Conservation (phyloP, 768 basidiomycete species). For the Wakefieldia striispora region DNA sequence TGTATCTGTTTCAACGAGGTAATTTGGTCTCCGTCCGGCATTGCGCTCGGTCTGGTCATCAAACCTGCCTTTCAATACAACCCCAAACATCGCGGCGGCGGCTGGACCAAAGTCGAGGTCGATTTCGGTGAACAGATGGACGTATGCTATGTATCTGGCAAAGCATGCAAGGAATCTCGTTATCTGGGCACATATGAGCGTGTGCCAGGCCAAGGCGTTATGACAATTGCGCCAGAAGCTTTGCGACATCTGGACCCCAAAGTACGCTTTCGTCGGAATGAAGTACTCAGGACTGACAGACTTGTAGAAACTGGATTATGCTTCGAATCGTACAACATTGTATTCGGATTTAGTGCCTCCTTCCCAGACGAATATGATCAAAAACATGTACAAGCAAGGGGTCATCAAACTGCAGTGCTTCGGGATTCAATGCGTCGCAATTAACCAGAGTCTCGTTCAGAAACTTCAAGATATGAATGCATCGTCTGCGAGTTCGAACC, state of each 20-base stretch:
- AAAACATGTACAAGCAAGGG: constrained; percentile 28
- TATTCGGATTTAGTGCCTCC: constrained; percentile 24
- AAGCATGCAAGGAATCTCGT: neutral
- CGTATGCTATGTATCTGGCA: constrained; percentile 10
- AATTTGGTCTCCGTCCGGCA: constrained; percentile 23
- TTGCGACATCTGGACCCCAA: constrained; percentile 8
- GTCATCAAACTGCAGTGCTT: constrained; percentile 29
- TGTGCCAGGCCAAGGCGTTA: constrained; percentile 5
- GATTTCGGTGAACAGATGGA: constrained; percentile 21
- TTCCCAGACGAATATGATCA: constrained; percentile 23
- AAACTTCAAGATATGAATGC: constrained; percentile 6
- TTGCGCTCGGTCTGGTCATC: constrained; percentile 25
- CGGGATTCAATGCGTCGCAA: constrained; percentile 21
- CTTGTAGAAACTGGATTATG: constrained; percentile 18
- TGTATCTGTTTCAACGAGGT: constrained; percentile 16
- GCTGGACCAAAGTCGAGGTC: constrained; percentile 15
- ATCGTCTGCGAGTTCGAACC: neutral
- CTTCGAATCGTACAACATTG: constrained; percentile 16
- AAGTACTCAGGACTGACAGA: neutral
- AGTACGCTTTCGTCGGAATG: constrained; percentile 5
- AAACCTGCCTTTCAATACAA: constrained; percentile 27
- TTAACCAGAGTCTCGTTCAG: constrained; percentile 13
- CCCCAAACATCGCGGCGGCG: constrained; percentile 14
- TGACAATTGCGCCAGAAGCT: constrained; percentile 12
- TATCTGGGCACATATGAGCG: constrained; percentile 31